Conservation (phyloP, 495 filamentous ascomycete species). For the Penicillium malachiteum region DNA sequence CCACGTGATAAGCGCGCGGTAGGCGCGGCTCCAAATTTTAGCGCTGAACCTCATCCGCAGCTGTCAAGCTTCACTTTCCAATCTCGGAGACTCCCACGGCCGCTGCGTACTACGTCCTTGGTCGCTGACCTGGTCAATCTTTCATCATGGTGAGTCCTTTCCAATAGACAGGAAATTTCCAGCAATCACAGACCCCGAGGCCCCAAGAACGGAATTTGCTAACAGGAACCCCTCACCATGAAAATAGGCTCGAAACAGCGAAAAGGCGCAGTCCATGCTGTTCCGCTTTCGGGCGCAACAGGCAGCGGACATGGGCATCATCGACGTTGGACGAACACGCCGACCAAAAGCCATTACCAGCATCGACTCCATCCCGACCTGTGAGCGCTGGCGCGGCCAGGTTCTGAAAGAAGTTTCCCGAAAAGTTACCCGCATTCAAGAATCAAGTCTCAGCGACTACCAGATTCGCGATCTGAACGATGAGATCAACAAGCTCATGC, state of each 20-base stretch:
- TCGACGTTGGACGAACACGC: slow-evolving; percentile 85
- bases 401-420: slow-evolving; percentile 96
- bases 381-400: slow-evolving; percentile 98
- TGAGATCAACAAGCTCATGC: slow-evolving; percentile 98
- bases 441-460: slow-evolving; percentile 81
- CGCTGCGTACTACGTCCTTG: slow-evolving; percentile 10
- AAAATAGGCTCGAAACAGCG: slow-evolving; percentile 74
- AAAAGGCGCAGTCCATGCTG: slow-evolving; percentile 99
- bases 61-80: slow-evolving; percentile 27
- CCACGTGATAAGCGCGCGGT: slow-evolving; percentile 27
- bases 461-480: slow-evolving; percentile 98
- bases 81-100: slow-evolving; percentile 23
- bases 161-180: neutral
- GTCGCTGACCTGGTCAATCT: slow-evolving; percentile 19
- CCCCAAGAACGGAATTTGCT: slow-evolving; percentile 16
- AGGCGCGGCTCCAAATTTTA: slow-evolving; percentile 17
- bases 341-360: slow-evolving; percentile 87
- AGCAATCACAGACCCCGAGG: neutral
- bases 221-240: slow-evolving; percentile 20
- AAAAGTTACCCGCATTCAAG: slow-evolving; percentile 94
- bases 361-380: slow-evolving; percentile 76
- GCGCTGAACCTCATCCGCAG: slow-evolving; percentile 26
- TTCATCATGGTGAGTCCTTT: slow-evolving; percentile 35
- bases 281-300: slow-evolving; percentile 99
- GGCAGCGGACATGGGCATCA: slow-evolving; percentile 92